Evolutionary conservation across 108 stramenopile species (phyloP).

Genomic region (Bacterosira constricta): DNA sequence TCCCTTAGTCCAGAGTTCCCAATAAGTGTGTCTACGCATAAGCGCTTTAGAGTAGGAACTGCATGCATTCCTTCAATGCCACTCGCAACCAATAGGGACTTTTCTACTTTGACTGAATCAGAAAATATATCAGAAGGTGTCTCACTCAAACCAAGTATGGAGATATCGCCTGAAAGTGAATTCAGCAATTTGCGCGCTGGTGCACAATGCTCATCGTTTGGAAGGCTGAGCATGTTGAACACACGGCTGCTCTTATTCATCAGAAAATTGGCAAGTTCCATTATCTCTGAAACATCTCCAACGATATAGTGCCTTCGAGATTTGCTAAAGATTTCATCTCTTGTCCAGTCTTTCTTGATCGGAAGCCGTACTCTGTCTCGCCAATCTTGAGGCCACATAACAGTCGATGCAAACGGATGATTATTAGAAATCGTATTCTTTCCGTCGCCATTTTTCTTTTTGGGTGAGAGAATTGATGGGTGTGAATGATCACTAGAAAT

Average conservation of each 20-base stretch:
- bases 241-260: not conserved
- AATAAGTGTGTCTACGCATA: too few species aligned
- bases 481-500: too few species aligned
- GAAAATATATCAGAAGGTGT: not conserved
- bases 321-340: not conserved
- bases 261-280: slow-evolving; percentile 1
- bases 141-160: not conserved
- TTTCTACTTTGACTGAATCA: too few species aligned
- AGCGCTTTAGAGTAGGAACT: not conserved
- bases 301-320: slow-evolving; percentile 5
- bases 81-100: too few species aligned
- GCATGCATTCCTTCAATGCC: not conserved
- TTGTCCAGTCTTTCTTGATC: not conserved
- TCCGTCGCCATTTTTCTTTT: not conserved
- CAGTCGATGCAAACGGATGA: not conserved
- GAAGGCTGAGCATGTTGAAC: not conserved
- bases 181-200: not conserved
- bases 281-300: not conserved
- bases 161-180: not conserved
- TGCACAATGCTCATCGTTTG: not conserved
- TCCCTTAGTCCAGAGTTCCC: not conserved
- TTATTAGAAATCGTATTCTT: not conserved
- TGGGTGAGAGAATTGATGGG: too few species aligned
- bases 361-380: not conserved
- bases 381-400: not conserved